Evolutionary conservation across 2,329 filamentous ascomycete species (phyloP), one percentile per base, ranked within the genome.

Genomic region (Cytospora piceicola): DNA sequence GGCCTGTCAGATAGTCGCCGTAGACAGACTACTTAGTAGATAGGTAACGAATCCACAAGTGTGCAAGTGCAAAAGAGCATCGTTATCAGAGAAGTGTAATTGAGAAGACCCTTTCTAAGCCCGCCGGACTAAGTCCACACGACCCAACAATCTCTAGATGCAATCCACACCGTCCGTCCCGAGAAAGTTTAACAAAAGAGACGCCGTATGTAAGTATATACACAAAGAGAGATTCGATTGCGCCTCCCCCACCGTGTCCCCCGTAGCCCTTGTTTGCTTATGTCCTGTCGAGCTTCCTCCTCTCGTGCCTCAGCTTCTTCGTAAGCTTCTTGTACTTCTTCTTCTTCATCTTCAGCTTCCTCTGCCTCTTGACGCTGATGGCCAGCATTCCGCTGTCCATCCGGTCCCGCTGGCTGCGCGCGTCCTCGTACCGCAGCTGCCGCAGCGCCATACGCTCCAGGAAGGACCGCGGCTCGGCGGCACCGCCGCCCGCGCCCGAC

Each of bases 311-410:
- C 75, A 94, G 97, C 79, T 88, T 87, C 84, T 90, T 92, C 91
- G 97, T 93, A 72, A 98, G 83, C 88, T 99, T 99, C 93, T 97
- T 98, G 81, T 97, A 97, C 89, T 99, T 99, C 87, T 98, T 94
- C 88, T 98, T 99, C 91, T 99, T 99, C 94, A 99, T 99, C 88
- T 93, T 97, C 75, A 97, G 82, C 82, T 95, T 96, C 75, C 93
- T 85, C 80, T 96, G 93, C 78, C 95, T 86, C 84, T 90, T 93
- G 72, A 97, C 94, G 75, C 92, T 96, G 76, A 99, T 93, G 69
- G 93, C 87, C 68, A 89, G 81, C 90, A 97, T 94, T 67, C 77
- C 74, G 62, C 76, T 77, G 58, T 11, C 34, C 58, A 29, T 20
- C 73, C 71, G 73, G 71, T 81, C 78, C 65, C 77, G 77, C 70